Evolutionary conservation across 768 basidiomycete species (phyloP), one percentile per base, ranked within the genome.

Genomic region (Russula sp.): DNA sequence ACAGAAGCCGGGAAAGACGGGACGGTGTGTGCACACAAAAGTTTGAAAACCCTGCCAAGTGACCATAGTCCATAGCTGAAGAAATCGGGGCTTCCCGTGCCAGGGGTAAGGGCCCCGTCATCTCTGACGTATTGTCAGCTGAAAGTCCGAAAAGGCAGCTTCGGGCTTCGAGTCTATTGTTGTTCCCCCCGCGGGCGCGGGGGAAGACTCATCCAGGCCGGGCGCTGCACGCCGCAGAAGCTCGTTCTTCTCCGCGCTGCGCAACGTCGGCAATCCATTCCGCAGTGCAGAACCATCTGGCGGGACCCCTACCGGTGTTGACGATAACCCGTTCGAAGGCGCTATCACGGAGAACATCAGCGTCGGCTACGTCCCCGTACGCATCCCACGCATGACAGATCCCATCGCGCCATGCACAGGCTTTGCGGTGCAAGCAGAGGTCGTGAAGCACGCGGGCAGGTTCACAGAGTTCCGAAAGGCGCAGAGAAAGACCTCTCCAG

Each of bases 321-420:
- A 59, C 11, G 58, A 59, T 10, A 34, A 65, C 40, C 59, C 66
- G 14, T 66, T 65, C 59, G 66, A 65, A 16, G 22, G 14, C n/a
- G 44, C 9, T 1, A 2, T 48, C 31, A 42, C 13, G 47, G 66
- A 66, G 31, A 56, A 18, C 4, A 64, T 65, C 49, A 57, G 35
- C 34, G 45, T 68, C 14, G 61, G 67, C 16, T 59, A 14, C 16
- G 67, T 68, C 8, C 34, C 53, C 32, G 54, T 65, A 16, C 47
- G 51, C 49, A 57, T 31, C 16, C 66, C 61, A 27, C 65, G 57
- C 20, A 11, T 62, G 48, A 68, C 67, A 27, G 59, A 61, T 31
- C 67, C 67, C 35, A 61, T 66, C 45, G 65, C 65, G 14, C 64
- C 65, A 22, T 68, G 49, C 44, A 50, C 40, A 20, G 67, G 67